These are phyloP conservation scores for Cytospora paraplurivora DNA, from an alignment of 2,329 filamentous ascomycete species.

Conservation along the genomic window DNA sequence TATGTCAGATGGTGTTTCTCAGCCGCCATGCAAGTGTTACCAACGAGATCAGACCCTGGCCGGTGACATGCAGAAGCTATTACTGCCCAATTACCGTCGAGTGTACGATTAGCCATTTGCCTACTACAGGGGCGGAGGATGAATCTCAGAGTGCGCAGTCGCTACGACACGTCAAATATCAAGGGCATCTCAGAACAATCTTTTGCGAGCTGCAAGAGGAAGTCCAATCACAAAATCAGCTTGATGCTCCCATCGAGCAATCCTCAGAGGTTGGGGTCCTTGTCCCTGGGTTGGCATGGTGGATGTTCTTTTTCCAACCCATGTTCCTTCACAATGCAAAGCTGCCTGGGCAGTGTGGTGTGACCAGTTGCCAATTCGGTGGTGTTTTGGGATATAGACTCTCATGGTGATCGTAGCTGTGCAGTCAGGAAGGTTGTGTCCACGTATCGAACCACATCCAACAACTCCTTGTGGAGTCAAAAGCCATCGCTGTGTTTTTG, in stretches of 20 bases:
- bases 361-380: not conserved
- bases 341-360: not conserved
- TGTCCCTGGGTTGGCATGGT: not conserved
- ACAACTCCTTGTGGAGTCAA: slow-evolving; percentile 1
- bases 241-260: not conserved
- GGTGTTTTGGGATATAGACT: not conserved
- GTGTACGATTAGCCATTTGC: not conserved
- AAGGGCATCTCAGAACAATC: not conserved
- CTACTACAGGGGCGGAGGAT: not conserved
- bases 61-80: too few relatives aligned
- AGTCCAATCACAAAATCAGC: not conserved
- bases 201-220: not conserved
- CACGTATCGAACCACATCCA: not conserved
- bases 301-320: not conserved
- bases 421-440: not conserved
- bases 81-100: not conserved
- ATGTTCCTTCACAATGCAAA: not conserved
- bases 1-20: too few relatives aligned
- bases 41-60: too few relatives aligned
- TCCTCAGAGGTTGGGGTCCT: too few relatives aligned
- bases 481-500: slow-evolving; percentile 38
- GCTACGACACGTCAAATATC: not conserved
- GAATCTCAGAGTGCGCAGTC: not conserved
- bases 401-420: not conserved
- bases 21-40: too few relatives aligned